These are phyloP conservation scores for Citrus trifoliata DNA, from an alignment of 345 rosid genomes.

Conservation along the genomic window DNA sequence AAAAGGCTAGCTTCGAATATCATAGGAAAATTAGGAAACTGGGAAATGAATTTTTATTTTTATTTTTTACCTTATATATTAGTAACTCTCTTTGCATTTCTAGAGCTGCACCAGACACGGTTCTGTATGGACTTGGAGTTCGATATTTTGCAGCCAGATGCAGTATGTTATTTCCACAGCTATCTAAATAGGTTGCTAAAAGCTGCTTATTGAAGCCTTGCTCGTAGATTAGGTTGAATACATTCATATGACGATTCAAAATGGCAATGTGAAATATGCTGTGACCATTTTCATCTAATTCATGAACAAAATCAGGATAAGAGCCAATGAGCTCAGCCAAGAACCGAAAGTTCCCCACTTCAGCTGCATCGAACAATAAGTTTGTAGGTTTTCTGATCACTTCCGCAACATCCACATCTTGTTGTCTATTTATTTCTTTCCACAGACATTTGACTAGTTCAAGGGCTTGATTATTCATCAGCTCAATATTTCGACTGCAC, in stretches of 20 bases:
- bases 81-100: no score
- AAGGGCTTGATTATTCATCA: background rate
- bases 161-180: background rate
- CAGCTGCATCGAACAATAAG: slow-evolving; percentile 38
- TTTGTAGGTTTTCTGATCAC: slow-evolving; percentile 15
- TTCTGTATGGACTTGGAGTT: background rate
- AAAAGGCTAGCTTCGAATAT: no score
- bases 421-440: background rate
- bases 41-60: background rate
- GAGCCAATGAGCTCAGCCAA: slow-evolving; percentile 15
- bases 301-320: slow-evolving; percentile 34
- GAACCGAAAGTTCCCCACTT: slow-evolving; percentile 30
- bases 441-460: background rate
- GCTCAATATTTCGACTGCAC: no score
- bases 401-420: no score
- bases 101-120: background rate
- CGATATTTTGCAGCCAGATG: slow-evolving; percentile 4
- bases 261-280: slow-evolving; percentile 34
- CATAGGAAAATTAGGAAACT: background rate
- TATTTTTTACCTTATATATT: background rate
- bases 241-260: slow-evolving; percentile 22
- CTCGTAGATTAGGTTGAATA: no score
- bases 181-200: background rate
- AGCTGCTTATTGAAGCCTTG: slow-evolving; percentile 4
- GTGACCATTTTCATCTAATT: slow-evolving; percentile 22